Conservation (phyloP, 164 flowering plant species). For the Vitis labrusca region DNA sequence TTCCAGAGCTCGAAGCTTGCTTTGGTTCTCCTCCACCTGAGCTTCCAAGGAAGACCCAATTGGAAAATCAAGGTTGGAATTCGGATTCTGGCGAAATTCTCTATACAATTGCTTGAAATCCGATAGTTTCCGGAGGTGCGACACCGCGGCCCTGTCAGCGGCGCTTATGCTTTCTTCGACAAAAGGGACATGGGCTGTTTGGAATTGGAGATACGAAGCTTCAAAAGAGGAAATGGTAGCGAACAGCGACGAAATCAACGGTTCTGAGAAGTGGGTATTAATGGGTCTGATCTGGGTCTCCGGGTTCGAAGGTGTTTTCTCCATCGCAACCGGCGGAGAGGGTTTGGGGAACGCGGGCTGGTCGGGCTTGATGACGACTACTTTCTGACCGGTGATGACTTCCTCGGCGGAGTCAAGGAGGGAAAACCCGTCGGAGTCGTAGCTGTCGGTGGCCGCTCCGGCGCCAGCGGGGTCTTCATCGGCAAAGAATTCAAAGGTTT, state of each 20-base stretch:
- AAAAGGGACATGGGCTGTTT: conserved; percentile 85
- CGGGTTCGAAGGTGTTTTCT: background rate
- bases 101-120: conserved; percentile 55
- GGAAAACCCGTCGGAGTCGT: conserved; percentile 37
- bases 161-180: conserved; percentile 46
- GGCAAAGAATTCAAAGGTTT: conserved; percentile 88
- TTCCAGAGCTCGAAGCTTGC: conserved; percentile 67
- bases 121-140: conserved; percentile 60
- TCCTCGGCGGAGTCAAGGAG: conserved; percentile 80
- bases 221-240: conserved; percentile 80
- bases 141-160: conserved; percentile 67
- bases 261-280: conserved; percentile 30
- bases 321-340: background rate
- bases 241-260: conserved; percentile 59
- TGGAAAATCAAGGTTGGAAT: conserved; percentile 28
- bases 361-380: conserved; percentile 80
- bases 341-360: background rate
- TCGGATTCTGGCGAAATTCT: conserved; percentile 28
- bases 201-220: conserved; percentile 85
- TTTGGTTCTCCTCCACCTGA: conserved; percentile 93
- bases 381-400: conserved; percentile 65
- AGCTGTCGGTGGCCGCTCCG: conserved; percentile 15
- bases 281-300: conserved; percentile 12
- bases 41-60: conserved; percentile 68
- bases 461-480: conserved; percentile 47